Percentiles rank a stretch among this genome's conserved stretches.
phyloP scores from a whole-genome alignment of 2,329 filamentous ascomycete species.

The Fusarium sp. region DNA sequence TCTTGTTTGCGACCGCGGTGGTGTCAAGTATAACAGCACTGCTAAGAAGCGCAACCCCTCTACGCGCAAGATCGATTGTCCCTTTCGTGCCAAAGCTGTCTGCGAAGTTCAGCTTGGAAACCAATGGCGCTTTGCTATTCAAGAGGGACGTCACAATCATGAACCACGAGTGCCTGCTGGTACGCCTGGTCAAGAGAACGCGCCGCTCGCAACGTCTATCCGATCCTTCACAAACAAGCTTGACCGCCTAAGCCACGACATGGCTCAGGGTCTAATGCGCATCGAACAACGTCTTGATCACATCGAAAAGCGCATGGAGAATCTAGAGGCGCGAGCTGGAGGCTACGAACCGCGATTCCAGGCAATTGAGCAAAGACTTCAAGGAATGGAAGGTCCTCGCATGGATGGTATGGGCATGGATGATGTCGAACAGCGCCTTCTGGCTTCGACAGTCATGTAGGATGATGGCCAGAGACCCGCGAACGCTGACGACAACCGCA shows the following conservation, averaged over 20 bases:
- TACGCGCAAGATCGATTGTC: conserved; percentile 72
- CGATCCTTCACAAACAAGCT: conserved; percentile 69
- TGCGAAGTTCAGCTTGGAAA: conserved; percentile 72
- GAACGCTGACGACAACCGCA: conserved; percentile 30
- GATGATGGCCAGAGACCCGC: conserved; percentile 33
- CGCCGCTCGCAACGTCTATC: conserved; percentile 67
- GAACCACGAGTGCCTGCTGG: conserved; percentile 67
- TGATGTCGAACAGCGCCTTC: conserved; percentile 57
- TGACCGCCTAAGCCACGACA: conserved; percentile 68
- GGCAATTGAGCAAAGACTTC: conserved; percentile 56
- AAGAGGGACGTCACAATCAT: conserved; percentile 70
- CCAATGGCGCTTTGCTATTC: conserved; percentile 72
- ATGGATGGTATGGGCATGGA: conserved; percentile 59
- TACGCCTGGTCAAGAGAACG: conserved; percentile 66
- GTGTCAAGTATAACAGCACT: conserved; percentile 73
- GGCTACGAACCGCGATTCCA: conserved; percentile 59
- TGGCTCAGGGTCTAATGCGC: conserved; percentile 63
- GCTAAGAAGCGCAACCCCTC: conserved; percentile 73
- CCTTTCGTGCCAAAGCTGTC: conserved; percentile 71
- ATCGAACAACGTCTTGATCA: conserved; percentile 63
- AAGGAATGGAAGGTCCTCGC: conserved; percentile 56
- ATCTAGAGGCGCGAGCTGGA: conserved; percentile 60
- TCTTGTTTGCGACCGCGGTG: conserved; percentile 71
- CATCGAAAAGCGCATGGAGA: conserved; percentile 66
- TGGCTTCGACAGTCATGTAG: conserved; percentile 59